Base-by-base conservation (phyloP, 805 yeast species). In the Maudiozyma bulderi region DNA sequence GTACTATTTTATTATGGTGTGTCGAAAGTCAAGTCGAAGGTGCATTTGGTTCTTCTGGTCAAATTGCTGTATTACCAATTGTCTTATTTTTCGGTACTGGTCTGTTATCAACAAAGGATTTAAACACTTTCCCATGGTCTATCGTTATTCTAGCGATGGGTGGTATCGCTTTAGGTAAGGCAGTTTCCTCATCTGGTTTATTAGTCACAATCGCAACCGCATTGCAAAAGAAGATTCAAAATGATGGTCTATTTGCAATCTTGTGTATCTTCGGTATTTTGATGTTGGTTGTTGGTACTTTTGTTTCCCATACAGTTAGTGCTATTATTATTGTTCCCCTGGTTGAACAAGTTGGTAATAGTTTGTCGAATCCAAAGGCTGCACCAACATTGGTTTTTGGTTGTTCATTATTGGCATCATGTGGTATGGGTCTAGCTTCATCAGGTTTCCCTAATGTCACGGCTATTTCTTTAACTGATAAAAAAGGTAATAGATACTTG, bases 381-480 rank as follows among this genome's bases (percentile, higher is more conserved):
- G 69, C 74, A 1, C 68, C 68, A 6, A 56, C 69, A 26, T 54
- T 72, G 47, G 68, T 72, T 44, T 71, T 72, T 49, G 72, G 72
- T 43, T 66, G 70, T 49, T 75, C 89, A 37, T 64, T 90, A 44
- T 68, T 91, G 55, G 83, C 95, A 20, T 89, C 97, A 0, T 84
- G 86, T 47, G 99, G 98, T 51, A 93, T 91, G 98, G 98, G 96
- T 3, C 73, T 91, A 49, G 97, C 99, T 3, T 90, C 98, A 0
- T 83, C 95, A 0, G 98, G 99, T 0, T 93, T 93, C 74, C 99
- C 99, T 8, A 91, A 93, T 62, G 96, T 91, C 37, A 90, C 98
- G 0, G 99, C 98, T 0, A 87, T 93, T 51, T 88, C 97, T 52
- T 83, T 87, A 84, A 78, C 90, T 3, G 96, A 91, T 64, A 93